Conservation (phyloP, 805 yeast genomes). For the Myxozyma lipomycoides region DNA sequence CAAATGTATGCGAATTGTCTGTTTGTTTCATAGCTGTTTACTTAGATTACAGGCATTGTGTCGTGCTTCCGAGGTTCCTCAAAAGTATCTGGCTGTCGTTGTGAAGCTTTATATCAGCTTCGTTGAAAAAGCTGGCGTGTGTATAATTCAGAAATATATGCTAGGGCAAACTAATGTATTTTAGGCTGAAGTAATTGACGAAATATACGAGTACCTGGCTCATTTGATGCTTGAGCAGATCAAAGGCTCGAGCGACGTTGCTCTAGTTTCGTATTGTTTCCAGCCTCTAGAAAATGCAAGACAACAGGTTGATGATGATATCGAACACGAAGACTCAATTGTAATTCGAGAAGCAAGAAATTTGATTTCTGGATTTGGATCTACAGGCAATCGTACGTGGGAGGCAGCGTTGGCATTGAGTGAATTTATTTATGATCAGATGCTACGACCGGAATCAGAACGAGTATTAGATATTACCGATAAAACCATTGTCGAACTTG, state of each 20-base stretch:
- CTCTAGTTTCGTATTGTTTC: neutral
- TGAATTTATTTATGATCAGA: slow-evolving; percentile 43
- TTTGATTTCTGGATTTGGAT: slow-evolving; percentile 46
- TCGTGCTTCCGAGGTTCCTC: neutral
- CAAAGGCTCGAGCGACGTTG: neutral
- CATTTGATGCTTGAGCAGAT: neutral
- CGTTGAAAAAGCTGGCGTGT: slow-evolving; percentile 7
- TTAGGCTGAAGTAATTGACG: slow-evolving; percentile 11
- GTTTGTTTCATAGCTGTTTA: neutral
- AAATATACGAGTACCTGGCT: slow-evolving; percentile 6
- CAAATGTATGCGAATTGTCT: too few species aligned
- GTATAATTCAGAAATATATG: neutral
- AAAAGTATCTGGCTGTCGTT: neutral
- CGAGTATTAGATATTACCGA: slow-evolving; percentile 11
- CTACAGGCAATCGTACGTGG: slow-evolving; percentile 92
- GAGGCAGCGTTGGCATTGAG: slow-evolving; percentile 76
- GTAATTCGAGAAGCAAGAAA: slow-evolving; percentile 29
- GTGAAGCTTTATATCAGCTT: neutral
- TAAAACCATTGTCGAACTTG: slow-evolving; percentile 60
- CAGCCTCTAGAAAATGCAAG: neutral
- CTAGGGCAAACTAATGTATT: neutral
- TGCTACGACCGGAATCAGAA: neutral
- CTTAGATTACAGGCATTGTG: neutral
- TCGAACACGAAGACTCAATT: slow-evolving; percentile 6
- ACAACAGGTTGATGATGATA: neutral